A percentile compares a stretch with the other conserved stretches of the same genome.
Evolutionary conservation across 2,329 filamentous ascomycete species (phyloP).

Genomic region (Didymella pinodella): DNA sequence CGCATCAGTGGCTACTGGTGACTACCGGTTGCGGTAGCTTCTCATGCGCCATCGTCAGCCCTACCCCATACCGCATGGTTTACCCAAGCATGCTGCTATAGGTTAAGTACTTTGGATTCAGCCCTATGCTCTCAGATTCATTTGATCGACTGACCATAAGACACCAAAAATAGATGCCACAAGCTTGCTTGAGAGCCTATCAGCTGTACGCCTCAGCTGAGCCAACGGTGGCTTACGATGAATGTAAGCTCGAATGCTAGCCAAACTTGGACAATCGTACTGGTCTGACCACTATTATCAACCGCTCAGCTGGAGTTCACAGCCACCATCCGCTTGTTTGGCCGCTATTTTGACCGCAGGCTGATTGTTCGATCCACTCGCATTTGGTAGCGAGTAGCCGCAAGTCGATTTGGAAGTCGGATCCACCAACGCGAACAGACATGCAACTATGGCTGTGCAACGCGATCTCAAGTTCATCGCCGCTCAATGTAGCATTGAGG

Average conservation of each 20-base stretch:
- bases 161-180: constrained; percentile 9
- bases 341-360: constrained; percentile 4
- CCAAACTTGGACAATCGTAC: constrained; percentile 5
- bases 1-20: not conserved
- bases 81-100: not conserved
- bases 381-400: constrained; percentile 1
- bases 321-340: constrained; percentile 12
- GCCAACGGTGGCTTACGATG: constrained; percentile 1
- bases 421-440: not conserved
- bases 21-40: not conserved
- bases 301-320: constrained; percentile 10
- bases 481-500: constrained; percentile 10
- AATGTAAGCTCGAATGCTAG: constrained; percentile 4
- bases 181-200: constrained; percentile 3
- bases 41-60: not conserved
- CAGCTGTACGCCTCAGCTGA: constrained; percentile 6
- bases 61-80: not conserved
- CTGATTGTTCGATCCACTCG: constrained; percentile 1
- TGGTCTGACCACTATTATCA: constrained; percentile 1
- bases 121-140: not conserved
- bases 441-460: constrained; percentile 9
- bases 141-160: not conserved
- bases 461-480: constrained; percentile 2
- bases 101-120: not conserved
- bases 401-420: not conserved